These are phyloP conservation scores for Dictyostelium capitatum DNA, from an alignment of 78 protist species.

Conservation along the genomic window DNA sequence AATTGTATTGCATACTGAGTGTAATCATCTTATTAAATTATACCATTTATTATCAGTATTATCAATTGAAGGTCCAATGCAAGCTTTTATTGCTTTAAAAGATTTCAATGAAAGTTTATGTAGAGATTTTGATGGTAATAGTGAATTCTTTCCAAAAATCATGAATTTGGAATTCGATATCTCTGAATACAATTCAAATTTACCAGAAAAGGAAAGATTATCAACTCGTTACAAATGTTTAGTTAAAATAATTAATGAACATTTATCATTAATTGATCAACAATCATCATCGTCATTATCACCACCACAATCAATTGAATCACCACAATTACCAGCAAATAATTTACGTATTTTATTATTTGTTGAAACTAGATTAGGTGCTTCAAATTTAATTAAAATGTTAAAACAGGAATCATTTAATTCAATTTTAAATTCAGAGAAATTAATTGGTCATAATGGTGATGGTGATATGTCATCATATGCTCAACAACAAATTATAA, in stretches of 20 bases:
- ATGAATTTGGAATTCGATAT: too few species aligned
- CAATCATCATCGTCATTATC: too few species aligned
- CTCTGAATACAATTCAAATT: too few species aligned
- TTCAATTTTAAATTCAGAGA: not conserved
- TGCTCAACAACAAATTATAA: not conserved
- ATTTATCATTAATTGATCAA: too few species aligned
- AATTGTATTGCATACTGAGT: too few species aligned
- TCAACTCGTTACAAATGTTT: not conserved
- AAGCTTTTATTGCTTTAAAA: not conserved
- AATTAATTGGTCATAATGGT: conserved; percentile 22
- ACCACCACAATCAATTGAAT: too few species aligned
- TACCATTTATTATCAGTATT: not conserved
- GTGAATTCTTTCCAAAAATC: too few species aligned
- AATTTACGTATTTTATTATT: not conserved
- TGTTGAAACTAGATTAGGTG: conserved; percentile 13
- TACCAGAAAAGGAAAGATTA: too few species aligned
- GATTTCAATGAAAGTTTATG: too few species aligned
- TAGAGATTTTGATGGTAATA: too few species aligned
- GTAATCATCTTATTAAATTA: not conserved
- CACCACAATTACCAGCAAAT: not conserved
- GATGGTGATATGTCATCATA: conserved; percentile 9
- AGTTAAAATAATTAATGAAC: too few species aligned
- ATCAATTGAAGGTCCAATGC: not conserved
- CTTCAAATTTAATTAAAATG: not conserved
- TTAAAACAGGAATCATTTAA: not conserved